Conservation (phyloP, 1,284 basidiomycete species). For the Irpex sp. region DNA sequence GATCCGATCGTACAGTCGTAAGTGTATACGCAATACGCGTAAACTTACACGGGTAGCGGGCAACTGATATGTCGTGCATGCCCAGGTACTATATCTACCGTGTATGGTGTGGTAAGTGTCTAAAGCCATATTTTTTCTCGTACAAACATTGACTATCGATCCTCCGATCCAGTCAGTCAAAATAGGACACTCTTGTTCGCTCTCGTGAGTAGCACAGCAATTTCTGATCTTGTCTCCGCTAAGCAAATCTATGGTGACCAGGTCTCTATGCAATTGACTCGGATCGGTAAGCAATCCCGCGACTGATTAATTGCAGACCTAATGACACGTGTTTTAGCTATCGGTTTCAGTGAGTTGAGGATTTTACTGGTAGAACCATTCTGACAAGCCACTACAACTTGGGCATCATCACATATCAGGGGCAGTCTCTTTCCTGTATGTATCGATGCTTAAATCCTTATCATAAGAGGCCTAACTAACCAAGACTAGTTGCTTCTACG, state of each 20-base stretch:
- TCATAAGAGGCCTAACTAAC: not conserved
- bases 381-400: not conserved
- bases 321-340: not conserved
- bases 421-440: not conserved
- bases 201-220: not conserved
- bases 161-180: not conserved
- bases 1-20: not conserved
- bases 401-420: not conserved
- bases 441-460: not conserved
- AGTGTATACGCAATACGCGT: not conserved
- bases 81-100: not conserved
- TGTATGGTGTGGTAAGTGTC: not conserved
- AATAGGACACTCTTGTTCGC: not conserved
- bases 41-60: not conserved
- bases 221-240: not conserved
- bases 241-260: not conserved
- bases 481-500: not conserved
- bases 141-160: not conserved
- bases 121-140: not conserved
- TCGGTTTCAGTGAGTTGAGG: not conserved
- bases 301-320: not conserved
- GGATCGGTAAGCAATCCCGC: not conserved
- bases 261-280: not conserved
- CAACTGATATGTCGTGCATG: not conserved
- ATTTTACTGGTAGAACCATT: not conserved